Base-by-base conservation (phyloP, 164 flowering plant genomes). In the Echeveria elegans region DNA sequence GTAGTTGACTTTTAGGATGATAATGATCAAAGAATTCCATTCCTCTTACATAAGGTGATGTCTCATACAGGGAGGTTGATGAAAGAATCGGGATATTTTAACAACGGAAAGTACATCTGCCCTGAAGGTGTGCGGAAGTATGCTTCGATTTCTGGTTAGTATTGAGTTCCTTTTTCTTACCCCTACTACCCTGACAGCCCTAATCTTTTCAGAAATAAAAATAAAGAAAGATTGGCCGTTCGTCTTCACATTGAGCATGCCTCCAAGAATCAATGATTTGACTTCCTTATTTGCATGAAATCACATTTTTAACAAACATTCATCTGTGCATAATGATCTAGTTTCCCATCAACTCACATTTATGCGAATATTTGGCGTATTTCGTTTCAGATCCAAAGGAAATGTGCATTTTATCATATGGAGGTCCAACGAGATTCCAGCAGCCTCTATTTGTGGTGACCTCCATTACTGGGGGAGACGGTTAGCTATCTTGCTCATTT, bases 371-470 rank as follows among this genome's bases (percentile, higher is more conserved):
- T n/a, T n/a, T n/a, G n/a, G n/a, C n/a, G n/a, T n/a, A n/a, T n/a
- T n/a, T n/a, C n/a, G n/a, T n/a, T 24, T 58, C 77, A 89, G 96
- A 87, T 80, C 83, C 81, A 28, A 76, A 65, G 63, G 52, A 23
- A n/a, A 30, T 68, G 67, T 69, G 29, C 79, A 36, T 61, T 71
- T 28, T 89, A 89, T 74, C 87, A 78, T 72, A 87, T 89, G 96
- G 89, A 89, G 77, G 93, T 89, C 61, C 71, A 87, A 76, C 78
- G 88, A 77, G 87, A 86, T 72, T 72, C 83, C 72, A 62, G 50
- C 80, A 75, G 50, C 98, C 96, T 59, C 74, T 89, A 23, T 92
- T 89, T 76, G 84, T 80, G 79, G 90, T 92, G 70, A 86, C 92
- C 48, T 43, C 73, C 32, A 89, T 83, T 41, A 75, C 60, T 66